phyloP scores from a whole-genome alignment of 2,329 filamentous ascomycete species.

The Coleophoma crateriformis region DNA sequence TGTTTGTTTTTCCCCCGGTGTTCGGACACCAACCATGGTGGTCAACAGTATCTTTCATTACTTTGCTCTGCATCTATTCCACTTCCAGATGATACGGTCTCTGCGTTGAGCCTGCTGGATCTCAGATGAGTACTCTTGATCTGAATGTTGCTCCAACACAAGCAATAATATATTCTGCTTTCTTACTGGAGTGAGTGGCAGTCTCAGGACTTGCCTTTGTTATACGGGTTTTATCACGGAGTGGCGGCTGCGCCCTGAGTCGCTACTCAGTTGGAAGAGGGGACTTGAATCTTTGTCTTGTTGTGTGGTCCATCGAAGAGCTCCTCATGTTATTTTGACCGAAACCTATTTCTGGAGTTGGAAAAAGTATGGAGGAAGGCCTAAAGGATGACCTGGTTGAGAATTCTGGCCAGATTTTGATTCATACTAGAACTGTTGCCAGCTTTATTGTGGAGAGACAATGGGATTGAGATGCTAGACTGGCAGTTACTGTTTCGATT shows the following conservation, averaged over 20 bases:
- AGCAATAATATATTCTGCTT: neutral
- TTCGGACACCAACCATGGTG: neutral
- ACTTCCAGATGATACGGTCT: neutral
- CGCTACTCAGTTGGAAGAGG: neutral
- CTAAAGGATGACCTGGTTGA: no score
- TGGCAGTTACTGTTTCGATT: no score
- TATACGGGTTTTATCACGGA: neutral
- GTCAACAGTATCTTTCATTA: neutral
- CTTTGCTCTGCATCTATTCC: neutral
- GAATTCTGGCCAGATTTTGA: no score
- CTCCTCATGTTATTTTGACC: neutral
- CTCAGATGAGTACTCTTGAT: neutral
- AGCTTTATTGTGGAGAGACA: no score
- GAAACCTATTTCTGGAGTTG: neutral
- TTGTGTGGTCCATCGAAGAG: neutral
- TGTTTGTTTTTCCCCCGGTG: no score
- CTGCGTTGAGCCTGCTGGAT: neutral
- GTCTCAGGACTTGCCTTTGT: neutral
- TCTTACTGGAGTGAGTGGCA: neutral
- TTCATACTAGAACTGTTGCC: no score
- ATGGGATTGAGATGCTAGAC: no score
- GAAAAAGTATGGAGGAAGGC: neutral
- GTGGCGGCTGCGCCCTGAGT: neutral
- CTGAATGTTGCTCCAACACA: neutral
- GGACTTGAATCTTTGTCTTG: neutral